Percentiles rank a stretch among this genome's conserved stretches.
phyloP scores from a whole-genome alignment of 257 asterid species.

The Plectranthus barbatus region DNA sequence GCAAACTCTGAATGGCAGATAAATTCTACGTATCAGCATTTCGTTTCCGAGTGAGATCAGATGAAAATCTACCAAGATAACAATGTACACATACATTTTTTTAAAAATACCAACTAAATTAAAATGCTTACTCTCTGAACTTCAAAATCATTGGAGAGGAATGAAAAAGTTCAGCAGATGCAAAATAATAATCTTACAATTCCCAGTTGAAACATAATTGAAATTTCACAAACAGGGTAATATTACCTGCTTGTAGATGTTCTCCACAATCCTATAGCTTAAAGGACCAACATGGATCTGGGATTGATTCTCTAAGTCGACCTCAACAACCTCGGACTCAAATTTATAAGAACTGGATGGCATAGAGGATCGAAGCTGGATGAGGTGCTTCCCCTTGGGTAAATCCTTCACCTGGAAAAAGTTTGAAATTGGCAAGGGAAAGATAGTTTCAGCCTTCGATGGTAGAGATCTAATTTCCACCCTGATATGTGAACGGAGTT shows the following conservation, averaged over 20 bases:
- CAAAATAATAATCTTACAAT: too few species aligned
- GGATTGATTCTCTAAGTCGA: slow-evolving; percentile 61
- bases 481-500: slow-evolving; percentile 52
- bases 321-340: slow-evolving; percentile 68
- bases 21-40: not conserved
- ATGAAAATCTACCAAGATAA: not conserved
- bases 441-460: slow-evolving; percentile 55
- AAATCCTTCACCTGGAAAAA: slow-evolving; percentile 92
- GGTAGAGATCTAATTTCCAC: slow-evolving; percentile 72
- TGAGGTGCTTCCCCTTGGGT: slow-evolving; percentile 75
- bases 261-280: slow-evolving; percentile 51
- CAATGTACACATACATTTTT: not conserved
- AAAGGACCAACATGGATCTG: slow-evolving; percentile 76
- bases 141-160: too few species aligned
- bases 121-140: too few species aligned
- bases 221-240: not conserved
- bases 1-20: not conserved
- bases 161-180: too few species aligned
- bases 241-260: slow-evolving; percentile 72
- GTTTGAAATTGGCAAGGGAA: slow-evolving; percentile 89
- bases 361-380: slow-evolving; percentile 66
- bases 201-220: too few species aligned
- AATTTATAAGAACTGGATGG: slow-evolving; percentile 50
- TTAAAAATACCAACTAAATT: not conserved
- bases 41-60: not conserved